A percentile compares a stretch with the other conserved stretches of the same genome.
These are phyloP conservation scores for Colletotrichum sp. DNA, from an alignment of 2,329 filamentous ascomycete species.

Conservation along the genomic window DNA sequence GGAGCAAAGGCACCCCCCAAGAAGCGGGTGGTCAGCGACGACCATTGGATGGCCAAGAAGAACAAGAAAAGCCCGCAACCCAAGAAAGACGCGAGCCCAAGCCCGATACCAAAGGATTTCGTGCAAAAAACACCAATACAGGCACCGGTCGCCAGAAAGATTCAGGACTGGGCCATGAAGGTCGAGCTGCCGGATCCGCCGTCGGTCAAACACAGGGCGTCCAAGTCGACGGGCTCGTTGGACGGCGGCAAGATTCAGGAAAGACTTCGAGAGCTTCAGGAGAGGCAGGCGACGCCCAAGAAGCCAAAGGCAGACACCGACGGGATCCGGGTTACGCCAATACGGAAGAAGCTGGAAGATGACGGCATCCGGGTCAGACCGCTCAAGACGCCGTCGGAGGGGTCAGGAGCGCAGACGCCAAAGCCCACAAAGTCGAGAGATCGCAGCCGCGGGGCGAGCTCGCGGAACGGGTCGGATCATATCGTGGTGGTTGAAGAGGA, in stretches of 20 bases:
- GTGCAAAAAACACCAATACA: slow-evolving; percentile 57
- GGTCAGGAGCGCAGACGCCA: slow-evolving; percentile 23
- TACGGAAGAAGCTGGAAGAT: slow-evolving; percentile 34
- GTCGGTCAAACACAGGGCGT: slow-evolving; percentile 39
- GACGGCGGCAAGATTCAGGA: slow-evolving; percentile 30
- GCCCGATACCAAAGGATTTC: slow-evolving; percentile 64
- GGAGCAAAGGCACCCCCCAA: slow-evolving; percentile 70
- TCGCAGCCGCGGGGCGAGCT: slow-evolving; percentile 25
- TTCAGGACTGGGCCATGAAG: slow-evolving; percentile 65
- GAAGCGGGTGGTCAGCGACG: slow-evolving; percentile 92
- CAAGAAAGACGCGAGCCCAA: slow-evolving; percentile 30
- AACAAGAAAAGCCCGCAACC: slow-evolving; percentile 53
- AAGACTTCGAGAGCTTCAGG: slow-evolving; percentile 18
- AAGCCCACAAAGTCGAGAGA: slow-evolving; percentile 23
- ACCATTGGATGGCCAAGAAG: slow-evolving; percentile 78
- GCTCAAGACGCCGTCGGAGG: slow-evolving; percentile 1
- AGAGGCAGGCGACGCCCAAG: slow-evolving; percentile 10
- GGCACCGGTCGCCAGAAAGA: slow-evolving; percentile 62
- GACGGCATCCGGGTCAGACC: slow-evolving; percentile 39
- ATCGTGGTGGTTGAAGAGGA: slow-evolving; percentile 30
- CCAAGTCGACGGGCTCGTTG: slow-evolving; percentile 36
- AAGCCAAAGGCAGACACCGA: slow-evolving; percentile 34
- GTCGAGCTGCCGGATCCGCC: slow-evolving; percentile 54
- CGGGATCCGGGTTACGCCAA: slow-evolving; percentile 49
- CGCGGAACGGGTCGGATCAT: slow-evolving; percentile 27